Conservation (phyloP, 306 rosid species). For the Leucaena leucocephala region DNA sequence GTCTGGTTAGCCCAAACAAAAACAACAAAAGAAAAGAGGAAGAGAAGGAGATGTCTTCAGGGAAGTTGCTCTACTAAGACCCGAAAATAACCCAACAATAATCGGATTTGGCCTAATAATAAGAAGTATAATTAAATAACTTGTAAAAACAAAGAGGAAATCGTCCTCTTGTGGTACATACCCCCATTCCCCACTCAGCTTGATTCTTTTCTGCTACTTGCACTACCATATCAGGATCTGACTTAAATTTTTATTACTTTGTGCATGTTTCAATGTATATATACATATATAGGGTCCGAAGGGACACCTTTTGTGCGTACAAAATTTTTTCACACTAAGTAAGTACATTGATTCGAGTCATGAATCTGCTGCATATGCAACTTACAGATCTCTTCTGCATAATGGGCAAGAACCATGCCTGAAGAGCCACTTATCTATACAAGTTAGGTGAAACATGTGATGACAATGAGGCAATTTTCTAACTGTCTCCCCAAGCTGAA, state of each 20-base stretch:
- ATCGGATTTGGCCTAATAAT: neutral
- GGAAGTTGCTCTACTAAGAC: too few relatives aligned
- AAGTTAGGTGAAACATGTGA: slow-evolving; percentile 95
- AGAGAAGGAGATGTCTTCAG: too few relatives aligned
- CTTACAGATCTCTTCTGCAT: slow-evolving; percentile 95
- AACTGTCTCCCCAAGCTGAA: slow-evolving; percentile 91
- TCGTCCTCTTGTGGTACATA: neutral
- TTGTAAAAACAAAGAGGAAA: neutral
- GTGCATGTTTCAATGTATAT: neutral
- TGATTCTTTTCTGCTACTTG: neutral
- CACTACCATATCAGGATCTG: neutral
- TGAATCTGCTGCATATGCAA: slow-evolving; percentile 25
- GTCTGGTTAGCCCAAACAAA: too few relatives aligned
- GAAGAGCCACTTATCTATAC: slow-evolving; percentile 96
- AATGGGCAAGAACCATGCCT: slow-evolving; percentile 98
- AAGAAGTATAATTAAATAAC: too few relatives aligned
- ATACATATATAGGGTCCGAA: neutral
- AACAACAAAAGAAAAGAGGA: too few relatives aligned
- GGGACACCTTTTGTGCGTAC: neutral
- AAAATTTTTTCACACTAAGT: neutral
- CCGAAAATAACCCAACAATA: too few relatives aligned
- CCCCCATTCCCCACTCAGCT: neutral
- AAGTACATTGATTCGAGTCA: neutral
- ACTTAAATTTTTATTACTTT: neutral
- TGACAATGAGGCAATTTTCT: slow-evolving; percentile 96